Conservation (phyloP, 2,329 filamentous ascomycete species). For the Daldinia eschscholtzii region DNA sequence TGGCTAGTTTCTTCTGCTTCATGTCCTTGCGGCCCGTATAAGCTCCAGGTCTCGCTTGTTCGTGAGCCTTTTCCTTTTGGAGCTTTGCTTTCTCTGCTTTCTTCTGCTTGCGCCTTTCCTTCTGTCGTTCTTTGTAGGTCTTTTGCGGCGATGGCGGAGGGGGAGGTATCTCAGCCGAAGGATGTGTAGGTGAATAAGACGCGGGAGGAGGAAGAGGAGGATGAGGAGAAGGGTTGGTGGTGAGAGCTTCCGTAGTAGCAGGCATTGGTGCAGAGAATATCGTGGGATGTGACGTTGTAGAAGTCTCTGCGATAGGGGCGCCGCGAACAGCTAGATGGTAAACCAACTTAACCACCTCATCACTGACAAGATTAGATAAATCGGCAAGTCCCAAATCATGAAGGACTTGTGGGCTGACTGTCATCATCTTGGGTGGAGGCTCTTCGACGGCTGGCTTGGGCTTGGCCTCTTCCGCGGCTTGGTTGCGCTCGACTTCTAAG, state of each 20-base stretch:
- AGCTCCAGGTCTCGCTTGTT: neutral
- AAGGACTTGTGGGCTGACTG: slow-evolving; percentile 4
- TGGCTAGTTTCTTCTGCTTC: slow-evolving; percentile 6
- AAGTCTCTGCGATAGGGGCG: neutral
- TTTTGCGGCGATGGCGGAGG: neutral
- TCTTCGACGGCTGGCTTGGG: neutral
- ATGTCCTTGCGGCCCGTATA: neutral
- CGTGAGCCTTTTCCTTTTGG: neutral
- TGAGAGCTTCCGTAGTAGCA: neutral
- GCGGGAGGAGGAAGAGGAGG: neutral
- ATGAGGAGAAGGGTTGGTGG: neutral
- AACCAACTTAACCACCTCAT: neutral
- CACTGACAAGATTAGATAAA: neutral
- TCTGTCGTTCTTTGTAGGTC: slow-evolving; percentile 11
- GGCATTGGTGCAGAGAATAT: neutral
- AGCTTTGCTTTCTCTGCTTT: slow-evolving; percentile 2
- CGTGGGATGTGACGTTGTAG: neutral
- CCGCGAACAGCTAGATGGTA: neutral
- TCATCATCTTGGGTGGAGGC: neutral
- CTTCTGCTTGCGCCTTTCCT: neutral
- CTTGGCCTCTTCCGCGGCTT: neutral
- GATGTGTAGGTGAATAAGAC: neutral
- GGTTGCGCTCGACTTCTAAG: neutral
- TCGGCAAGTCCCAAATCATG: slow-evolving; percentile 2
- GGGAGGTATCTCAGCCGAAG: neutral